phyloP scores from a whole-genome alignment of 495 filamentous ascomycete genomes.

The Tuber borchii region DNA sequence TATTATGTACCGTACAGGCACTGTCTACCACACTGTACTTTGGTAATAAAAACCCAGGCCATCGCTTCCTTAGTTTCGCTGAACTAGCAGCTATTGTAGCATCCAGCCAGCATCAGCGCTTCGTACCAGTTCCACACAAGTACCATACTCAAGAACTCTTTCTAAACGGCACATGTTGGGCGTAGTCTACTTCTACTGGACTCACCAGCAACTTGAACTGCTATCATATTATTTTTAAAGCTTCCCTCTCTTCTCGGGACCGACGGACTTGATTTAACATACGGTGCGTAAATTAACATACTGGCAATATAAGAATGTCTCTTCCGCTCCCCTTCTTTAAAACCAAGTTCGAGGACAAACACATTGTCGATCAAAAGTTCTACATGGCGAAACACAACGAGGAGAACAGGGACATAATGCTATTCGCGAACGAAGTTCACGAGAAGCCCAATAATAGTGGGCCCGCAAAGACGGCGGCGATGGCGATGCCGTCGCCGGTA shows the following conservation, averaged over 20 bases:
- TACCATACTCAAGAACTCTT: not conserved
- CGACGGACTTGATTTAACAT: not conserved
- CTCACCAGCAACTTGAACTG: not conserved
- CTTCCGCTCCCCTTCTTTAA: constrained; percentile 2
- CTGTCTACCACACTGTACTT: not conserved
- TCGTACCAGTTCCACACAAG: not conserved
- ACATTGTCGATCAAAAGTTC: constrained; percentile 2
- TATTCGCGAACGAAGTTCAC: not conserved
- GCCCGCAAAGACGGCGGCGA: not conserved
- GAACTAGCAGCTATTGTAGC: not conserved
- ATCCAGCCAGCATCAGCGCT: not conserved
- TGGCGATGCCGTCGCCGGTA: not conserved
- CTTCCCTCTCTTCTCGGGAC: not conserved
- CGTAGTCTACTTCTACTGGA: not conserved
- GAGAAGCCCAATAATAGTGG: not conserved
- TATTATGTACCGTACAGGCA: not conserved
- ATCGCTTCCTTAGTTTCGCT: not conserved
- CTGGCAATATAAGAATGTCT: not conserved
- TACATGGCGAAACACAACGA: not conserved
- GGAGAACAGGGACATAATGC: not conserved
- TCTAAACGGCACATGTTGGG: not conserved
- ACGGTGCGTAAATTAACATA: not conserved
- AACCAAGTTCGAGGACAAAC: not conserved
- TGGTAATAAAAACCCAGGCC: not conserved
- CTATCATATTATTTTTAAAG: not conserved